Conservation (phyloP, 371 early-diverging fungal species). For the Dichotomocladium elegans region DNA sequence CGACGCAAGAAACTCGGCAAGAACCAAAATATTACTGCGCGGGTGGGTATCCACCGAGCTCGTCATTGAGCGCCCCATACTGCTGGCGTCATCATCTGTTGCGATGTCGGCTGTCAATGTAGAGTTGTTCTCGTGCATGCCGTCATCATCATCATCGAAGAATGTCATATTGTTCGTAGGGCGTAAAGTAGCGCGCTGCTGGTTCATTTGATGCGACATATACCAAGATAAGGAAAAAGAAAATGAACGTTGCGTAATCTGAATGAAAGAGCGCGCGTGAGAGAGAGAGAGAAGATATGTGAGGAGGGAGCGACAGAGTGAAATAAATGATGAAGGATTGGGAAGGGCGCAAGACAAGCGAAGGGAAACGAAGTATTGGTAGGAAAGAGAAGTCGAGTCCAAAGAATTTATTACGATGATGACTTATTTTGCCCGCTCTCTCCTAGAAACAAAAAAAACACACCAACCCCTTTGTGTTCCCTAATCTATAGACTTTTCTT, state of each 20-base stretch:
- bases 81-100: slow-evolving; percentile 11
- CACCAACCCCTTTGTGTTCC: slow-evolving; percentile 1
- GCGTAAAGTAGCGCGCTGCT: slow-evolving; percentile 10
- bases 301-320: not conserved
- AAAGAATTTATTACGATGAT: slow-evolving; percentile 9
- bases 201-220: slow-evolving; percentile 13
- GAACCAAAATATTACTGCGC: slow-evolving; percentile 17
- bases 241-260: too few relatives aligned
- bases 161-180: slow-evolving; percentile 14
- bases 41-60: not conserved
- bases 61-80: not conserved
- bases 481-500: slow-evolving; percentile 1
- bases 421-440: not conserved
- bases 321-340: not conserved
- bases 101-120: slow-evolving; percentile 6
- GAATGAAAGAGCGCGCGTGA: not conserved
- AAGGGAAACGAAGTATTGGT: slow-evolving; percentile 1
- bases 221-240: slow-evolving; percentile 1
- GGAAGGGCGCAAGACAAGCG: not conserved
- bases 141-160: slow-evolving; percentile 19
- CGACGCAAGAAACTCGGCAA: slow-evolving; percentile 33
- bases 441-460: not conserved
- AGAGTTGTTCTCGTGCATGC: too few relatives aligned
- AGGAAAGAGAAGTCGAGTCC: not conserved
- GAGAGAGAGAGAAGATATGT: not conserved